Base-by-base conservation (phyloP, 129 eudicot genomes). In the Flaveria bidentis region DNA sequence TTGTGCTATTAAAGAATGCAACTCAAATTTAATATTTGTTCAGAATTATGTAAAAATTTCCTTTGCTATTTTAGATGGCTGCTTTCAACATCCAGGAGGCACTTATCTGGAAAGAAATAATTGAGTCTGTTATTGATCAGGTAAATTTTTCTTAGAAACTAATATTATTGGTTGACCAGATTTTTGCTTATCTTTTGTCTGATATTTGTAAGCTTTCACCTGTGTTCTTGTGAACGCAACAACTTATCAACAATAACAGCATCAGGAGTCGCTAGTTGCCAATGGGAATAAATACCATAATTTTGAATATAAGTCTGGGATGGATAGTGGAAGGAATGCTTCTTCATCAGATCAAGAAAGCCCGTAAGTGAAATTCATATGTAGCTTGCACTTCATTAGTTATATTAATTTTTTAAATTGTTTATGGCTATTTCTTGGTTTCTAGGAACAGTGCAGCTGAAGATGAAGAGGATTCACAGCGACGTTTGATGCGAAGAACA, bases 71-170 rank as follows among this genome's bases (percentile, higher is more conserved):
- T 61, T 83, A 94, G 97, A 87, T 94, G 98, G 98, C 97, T 58
- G 98, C 98, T 82, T 94, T 91, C 71, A 91, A 94, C 92, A 94
- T 94, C 77, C 98, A 94, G 84, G 98, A 94, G 82, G 98, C 98
- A 60, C 85, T 94, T 46, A 84, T 89, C 66, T 94, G 97, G 98
- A 94, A 94, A 87, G 98, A 91, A 67, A 94, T 91, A 84, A 91
- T 94, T 42, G 97, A 94, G 85, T 92, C 89, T 75, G 96, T 94
- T 74, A 94, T 94, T 73, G 98, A 94, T 81, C 98, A 88, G 96
- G 97, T 94, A 75, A 28, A 28, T n/a, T 53, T 58, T 67, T 78
- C 42, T 67, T 51, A 17, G 55, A 49, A 69, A 70, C 25, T 41
- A 23, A 25, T 25, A 36, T 58, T 45, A 26, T 12, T 8, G 26